A percentile compares a stretch with the other conserved stretches of the same genome.
Evolutionary conservation across 1,284 basidiomycete genomes (phyloP).

Genomic region (Trametes sp.): DNA sequence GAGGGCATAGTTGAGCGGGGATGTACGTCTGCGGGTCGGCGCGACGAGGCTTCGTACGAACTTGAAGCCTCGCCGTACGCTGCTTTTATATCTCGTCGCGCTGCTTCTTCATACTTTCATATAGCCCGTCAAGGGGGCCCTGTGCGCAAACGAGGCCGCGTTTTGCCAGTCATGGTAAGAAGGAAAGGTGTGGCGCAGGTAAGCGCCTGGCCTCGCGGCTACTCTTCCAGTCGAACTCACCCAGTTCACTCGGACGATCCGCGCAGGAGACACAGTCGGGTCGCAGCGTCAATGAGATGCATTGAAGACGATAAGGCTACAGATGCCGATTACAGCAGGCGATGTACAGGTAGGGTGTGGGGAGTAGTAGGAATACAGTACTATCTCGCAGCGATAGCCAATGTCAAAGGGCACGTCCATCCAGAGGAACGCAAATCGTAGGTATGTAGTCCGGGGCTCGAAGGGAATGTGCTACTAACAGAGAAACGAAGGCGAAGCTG

Average conservation of each 20-base stretch:
- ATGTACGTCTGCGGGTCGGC: background rate
- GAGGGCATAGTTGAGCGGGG: background rate
- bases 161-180: background rate
- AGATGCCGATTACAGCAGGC: conserved; percentile 11
- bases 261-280: background rate
- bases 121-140: background rate
- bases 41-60: background rate
- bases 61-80: background rate
- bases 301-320: conserved; percentile 12
- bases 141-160: background rate
- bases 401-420: conserved; percentile 16
- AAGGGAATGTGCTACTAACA: conserved; percentile 16
- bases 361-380: conserved; percentile 16
- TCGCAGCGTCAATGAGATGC: conserved; percentile 10
- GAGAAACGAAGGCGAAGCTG: conserved; percentile 1
- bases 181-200: background rate
- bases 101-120: background rate
- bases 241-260: background rate
- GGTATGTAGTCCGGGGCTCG: conserved; percentile 29
- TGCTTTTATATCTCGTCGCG: background rate
- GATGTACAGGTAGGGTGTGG: conserved; percentile 10
- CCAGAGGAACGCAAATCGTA: conserved; percentile 12
- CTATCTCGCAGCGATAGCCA: conserved; percentile 15
- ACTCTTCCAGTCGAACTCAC: background rate
- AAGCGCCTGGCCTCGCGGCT: background rate